Evolutionary conservation across 2,329 filamentous ascomycete species (phyloP), one percentile per base, ranked within the genome.

Genomic region (Trichoderma atrobrunneum): DNA sequence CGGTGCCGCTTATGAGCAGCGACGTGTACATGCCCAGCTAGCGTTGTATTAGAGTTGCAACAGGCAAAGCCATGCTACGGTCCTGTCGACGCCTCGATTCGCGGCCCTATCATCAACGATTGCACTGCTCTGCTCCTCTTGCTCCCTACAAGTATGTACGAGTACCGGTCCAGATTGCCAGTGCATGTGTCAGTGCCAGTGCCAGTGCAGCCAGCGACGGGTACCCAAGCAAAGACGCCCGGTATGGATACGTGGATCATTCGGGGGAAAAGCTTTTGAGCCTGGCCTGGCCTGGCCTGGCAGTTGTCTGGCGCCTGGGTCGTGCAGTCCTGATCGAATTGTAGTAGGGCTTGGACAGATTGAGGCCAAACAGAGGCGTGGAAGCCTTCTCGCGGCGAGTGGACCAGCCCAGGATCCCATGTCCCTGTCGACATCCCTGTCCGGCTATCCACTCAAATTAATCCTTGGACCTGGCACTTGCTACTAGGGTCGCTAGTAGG

Each of bases 1-100:
- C 60, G 60, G 36, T 43, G 34, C 60, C 34, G 56, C 32, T 62
- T 63, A 43, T 43, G 34, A 51, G 43, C 43, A 28, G 63, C 63
- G 48, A 34, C 43, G 63, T 66, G 63, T 30, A 51, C 63, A 56
- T 24, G 62, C 24, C 28, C 48, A 32, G n/a, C 36, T 66, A 66
- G 63, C 48, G 63, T 14, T n/a, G 48, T 56, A 54, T 66, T 66
- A 66, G 63, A 66, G 63, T 66, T 66, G 39, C 63, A 51, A 66
- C 39, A 36, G 63, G 43, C 63, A 54, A 64, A 60, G 61, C 61
- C 61, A 64, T 64, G 28, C 34, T n/a, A 34, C 39, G n/a, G 62
- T 54, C 48, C 28, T 56, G 63, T 63, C 36, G 48, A 56, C 30
- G 48, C 48, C 48, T 34, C 63, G 28, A 64, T 63, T 62, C 34